Conservation (phyloP, 2,329 filamentous ascomycete species). For the Drechslerella stenobrocha region DNA sequence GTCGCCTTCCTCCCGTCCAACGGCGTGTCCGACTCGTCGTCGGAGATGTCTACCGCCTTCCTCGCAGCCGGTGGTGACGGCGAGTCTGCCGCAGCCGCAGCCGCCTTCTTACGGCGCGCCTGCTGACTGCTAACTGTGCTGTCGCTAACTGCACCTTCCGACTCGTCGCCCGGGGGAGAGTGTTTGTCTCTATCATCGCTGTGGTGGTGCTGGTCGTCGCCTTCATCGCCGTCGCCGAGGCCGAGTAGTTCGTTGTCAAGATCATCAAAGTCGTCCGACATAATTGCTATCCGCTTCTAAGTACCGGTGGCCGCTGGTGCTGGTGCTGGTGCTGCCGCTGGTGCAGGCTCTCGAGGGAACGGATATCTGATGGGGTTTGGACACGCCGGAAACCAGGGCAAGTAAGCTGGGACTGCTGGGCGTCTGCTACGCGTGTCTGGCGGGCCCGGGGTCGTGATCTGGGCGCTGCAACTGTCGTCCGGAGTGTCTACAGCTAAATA, state of each 20-base stretch:
- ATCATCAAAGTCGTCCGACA: slow-evolving; percentile 46
- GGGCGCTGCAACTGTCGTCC: neutral
- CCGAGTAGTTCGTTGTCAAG: slow-evolving; percentile 46
- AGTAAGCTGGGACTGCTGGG: neutral
- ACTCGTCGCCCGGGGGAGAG: slow-evolving; percentile 34
- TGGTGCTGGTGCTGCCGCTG: neutral
- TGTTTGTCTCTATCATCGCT: slow-evolving; percentile 14
- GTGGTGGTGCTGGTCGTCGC: slow-evolving; percentile 25
- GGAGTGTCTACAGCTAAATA: neutral
- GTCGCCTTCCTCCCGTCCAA: slow-evolving; percentile 12
- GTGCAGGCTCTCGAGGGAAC: neutral
- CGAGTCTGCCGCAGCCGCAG: slow-evolving; percentile 21
- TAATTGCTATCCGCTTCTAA: neutral
- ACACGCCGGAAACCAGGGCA: neutral
- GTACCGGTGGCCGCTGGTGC: neutral
- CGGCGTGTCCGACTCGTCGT: slow-evolving; percentile 20
- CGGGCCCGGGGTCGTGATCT: neutral
- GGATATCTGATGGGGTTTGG: neutral
- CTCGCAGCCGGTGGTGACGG: slow-evolving; percentile 24
- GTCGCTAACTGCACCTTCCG: slow-evolving; percentile 41
- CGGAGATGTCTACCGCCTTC: slow-evolving; percentile 6
- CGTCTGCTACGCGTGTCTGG: neutral
- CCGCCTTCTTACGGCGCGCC: slow-evolving; percentile 10
- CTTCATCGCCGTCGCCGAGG: slow-evolving; percentile 38
- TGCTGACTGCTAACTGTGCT: slow-evolving; percentile 33